These are phyloP conservation scores for Brettanomyces sp. DNA, from an alignment of 805 yeast genomes.

Conservation along the genomic window DNA sequence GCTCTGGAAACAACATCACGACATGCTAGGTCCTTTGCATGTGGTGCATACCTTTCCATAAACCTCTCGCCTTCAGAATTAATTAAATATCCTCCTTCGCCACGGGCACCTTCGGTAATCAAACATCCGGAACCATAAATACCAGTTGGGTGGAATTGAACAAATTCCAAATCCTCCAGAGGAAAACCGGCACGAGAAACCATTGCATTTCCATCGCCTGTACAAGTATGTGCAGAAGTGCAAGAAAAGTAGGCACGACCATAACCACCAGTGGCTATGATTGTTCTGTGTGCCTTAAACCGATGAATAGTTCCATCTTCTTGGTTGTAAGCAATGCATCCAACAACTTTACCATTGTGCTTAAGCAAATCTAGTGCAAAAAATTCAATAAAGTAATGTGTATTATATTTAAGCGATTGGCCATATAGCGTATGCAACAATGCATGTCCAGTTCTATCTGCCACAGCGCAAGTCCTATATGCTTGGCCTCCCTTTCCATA, in stretches of 20 bases:
- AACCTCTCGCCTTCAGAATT: slow-evolving; percentile 98
- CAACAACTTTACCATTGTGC: slow-evolving; percentile 93
- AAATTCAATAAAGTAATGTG: slow-evolving; percentile 96
- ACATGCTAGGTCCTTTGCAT: slow-evolving; percentile 96
- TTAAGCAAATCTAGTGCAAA: slow-evolving; percentile 90
- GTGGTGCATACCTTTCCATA: slow-evolving; percentile 99
- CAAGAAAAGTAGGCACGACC: slow-evolving; percentile 98
- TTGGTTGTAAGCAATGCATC: slow-evolving; percentile 95
- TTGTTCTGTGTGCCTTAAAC: slow-evolving; percentile 93
- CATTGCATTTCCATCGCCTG: slow-evolving; percentile 99
- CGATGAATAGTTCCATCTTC: slow-evolving; percentile 98
- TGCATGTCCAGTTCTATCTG: slow-evolving; percentile 98
- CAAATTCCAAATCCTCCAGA: slow-evolving; percentile 92
- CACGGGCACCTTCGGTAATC: slow-evolving; percentile 99
- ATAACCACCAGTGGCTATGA: slow-evolving; percentile 97
- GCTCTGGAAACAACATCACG: slow-evolving; percentile 98
- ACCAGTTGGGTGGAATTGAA: slow-evolving; percentile 99
- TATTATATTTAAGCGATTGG: slow-evolving; percentile 91
- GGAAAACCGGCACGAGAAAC: slow-evolving; percentile 98
- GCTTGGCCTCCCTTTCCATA: slow-evolving; percentile 99
- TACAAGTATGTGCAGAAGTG: slow-evolving; percentile 98
- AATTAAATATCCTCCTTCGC: slow-evolving; percentile 97
- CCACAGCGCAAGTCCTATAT: slow-evolving; percentile 98
- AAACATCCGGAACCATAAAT: slow-evolving; percentile 98
- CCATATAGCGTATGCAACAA: slow-evolving; percentile 92